These are phyloP conservation scores for Aspergillus arachidicola DNA, from an alignment of 2,329 filamentous ascomycete species.

Conservation along the genomic window DNA sequence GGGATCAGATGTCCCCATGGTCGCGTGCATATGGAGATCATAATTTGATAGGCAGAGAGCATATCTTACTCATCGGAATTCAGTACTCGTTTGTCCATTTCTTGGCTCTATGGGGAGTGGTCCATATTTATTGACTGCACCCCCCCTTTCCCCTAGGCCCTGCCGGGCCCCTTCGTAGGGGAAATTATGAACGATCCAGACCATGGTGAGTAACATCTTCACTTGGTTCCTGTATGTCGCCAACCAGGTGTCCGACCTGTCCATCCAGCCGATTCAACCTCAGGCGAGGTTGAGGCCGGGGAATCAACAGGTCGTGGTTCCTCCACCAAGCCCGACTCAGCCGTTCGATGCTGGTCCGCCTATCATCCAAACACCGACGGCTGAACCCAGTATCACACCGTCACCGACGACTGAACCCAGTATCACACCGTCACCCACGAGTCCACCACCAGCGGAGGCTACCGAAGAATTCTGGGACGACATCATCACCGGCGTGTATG, in stretches of 20 bases:
- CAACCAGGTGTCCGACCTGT: conserved; percentile 18
- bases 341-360: background rate
- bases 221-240: conserved; percentile 22
- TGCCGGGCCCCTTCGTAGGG: background rate
- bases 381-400: background rate
- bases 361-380: background rate
- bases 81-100: background rate
- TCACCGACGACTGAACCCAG: background rate
- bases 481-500: conserved; percentile 25
- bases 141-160: background rate
- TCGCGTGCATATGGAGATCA: background rate
- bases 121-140: background rate
- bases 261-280: conserved; percentile 23
- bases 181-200: background rate
- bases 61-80: background rate
- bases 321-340: background rate
- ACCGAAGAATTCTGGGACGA: conserved; percentile 17
- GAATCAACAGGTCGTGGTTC: conserved; percentile 6
- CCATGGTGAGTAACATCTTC: conserved; percentile 19
- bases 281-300: conserved; percentile 23
- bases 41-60: background rate
- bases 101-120: background rate
- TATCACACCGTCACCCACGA: background rate
- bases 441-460: background rate
- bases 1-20: background rate